These are phyloP conservation scores for Hemisphaericaspora lyxosophila DNA, from an alignment of 1,139 yeast species.

Conservation along the genomic window DNA sequence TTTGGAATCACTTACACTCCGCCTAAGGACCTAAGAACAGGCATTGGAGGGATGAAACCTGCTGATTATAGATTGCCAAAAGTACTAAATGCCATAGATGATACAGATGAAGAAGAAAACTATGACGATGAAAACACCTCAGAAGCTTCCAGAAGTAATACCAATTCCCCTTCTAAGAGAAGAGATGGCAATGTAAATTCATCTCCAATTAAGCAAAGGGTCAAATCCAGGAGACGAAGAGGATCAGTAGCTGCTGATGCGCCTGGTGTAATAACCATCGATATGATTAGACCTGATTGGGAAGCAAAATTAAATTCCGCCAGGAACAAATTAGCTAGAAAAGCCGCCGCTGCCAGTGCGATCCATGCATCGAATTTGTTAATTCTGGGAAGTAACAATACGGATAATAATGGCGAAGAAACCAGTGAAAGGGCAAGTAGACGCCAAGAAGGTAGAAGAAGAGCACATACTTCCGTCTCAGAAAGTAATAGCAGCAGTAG, in stretches of 20 bases:
- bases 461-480: slow-evolving; percentile 13
- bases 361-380: slow-evolving; percentile 79
- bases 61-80: slow-evolving; percentile 24
- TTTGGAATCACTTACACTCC: slow-evolving; percentile 83
- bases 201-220: neutral
- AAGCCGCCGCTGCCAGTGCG: slow-evolving; percentile 93
- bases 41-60: slow-evolving; percentile 50
- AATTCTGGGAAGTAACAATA: slow-evolving; percentile 24
- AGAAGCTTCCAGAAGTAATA: neutral
- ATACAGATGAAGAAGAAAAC: slow-evolving; percentile 15
- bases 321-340: slow-evolving; percentile 72
- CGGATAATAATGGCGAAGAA: neutral
- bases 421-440: slow-evolving; percentile 12
- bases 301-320: slow-evolving; percentile 70
- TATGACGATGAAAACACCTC: neutral
- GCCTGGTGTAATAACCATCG: slow-evolving; percentile 72
- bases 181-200: neutral
- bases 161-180: neutral
- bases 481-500: slow-evolving; percentile 1
- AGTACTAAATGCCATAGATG: slow-evolving; percentile 3
- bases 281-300: slow-evolving; percentile 91
- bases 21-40: slow-evolving; percentile 54
- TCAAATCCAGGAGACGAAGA: slow-evolving; percentile 20
- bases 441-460: slow-evolving; percentile 14
- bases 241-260: slow-evolving; percentile 59